Percentiles rank a stretch among this genome's conserved stretches.
phyloP scores from a whole-genome alignment of 805 yeast genomes.

The Tetrapisispora pingtungensis region DNA sequence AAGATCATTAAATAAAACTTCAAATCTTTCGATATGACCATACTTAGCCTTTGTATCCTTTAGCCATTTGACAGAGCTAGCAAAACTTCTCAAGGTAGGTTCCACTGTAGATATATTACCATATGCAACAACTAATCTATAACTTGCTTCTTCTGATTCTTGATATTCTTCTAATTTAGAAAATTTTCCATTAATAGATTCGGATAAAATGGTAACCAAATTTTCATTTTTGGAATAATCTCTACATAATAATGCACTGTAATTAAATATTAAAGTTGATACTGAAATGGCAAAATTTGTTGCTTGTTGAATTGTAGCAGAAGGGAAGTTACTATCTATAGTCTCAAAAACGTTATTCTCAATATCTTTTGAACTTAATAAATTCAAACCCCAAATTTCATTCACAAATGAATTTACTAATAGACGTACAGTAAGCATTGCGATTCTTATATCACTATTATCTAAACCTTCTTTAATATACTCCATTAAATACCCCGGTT shows the following conservation, averaged over 20 bases:
- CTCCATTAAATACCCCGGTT: constrained; percentile 32
- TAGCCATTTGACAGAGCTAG: constrained; percentile 26
- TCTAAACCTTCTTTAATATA: constrained; percentile 35
- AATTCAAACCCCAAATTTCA: constrained; percentile 36
- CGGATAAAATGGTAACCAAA: constrained; percentile 25
- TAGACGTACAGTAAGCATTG: constrained; percentile 48
- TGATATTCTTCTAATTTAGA: constrained; percentile 24
- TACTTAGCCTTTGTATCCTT: constrained; percentile 15
- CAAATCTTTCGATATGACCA: constrained; percentile 16
- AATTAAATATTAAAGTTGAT: constrained; percentile 44
- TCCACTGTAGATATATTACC: constrained; percentile 45
- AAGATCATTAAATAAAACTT: constrained; percentile 8
- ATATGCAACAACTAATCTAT: constrained; percentile 49
- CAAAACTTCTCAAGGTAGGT: constrained; percentile 22
- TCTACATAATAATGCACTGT: constrained; percentile 32
- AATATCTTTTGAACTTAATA: constrained; percentile 28
- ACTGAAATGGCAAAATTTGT: constrained; percentile 32
- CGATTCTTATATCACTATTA: constrained; percentile 17
- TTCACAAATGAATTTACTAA: constrained; percentile 45
- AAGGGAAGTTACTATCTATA: constrained; percentile 21
- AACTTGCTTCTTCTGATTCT: constrained; percentile 53
- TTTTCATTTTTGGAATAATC: constrained; percentile 15
- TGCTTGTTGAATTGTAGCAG: constrained; percentile 20
- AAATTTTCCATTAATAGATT: constrained; percentile 22
- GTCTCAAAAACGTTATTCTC: constrained; percentile 35